A percentile compares a stretch with the other conserved stretches of the same genome.
These are phyloP conservation scores for Rhodomyrtus tomentosa DNA, from an alignment of 345 rosid species.

Conservation along the genomic window DNA sequence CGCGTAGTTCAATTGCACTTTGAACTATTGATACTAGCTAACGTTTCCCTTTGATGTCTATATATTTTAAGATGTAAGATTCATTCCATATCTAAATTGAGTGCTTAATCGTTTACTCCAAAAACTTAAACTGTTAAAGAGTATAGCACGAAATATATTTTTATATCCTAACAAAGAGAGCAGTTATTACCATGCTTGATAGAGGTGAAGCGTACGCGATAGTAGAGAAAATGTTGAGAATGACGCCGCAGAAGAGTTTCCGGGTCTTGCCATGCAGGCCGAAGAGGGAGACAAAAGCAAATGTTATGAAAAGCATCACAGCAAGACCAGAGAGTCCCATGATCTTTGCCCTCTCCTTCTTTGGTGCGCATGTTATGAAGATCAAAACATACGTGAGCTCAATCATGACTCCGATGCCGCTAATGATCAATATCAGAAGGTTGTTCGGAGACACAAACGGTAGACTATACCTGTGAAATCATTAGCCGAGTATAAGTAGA, in stretches of 20 bases:
- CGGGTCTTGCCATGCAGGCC: slow-evolving; percentile 14
- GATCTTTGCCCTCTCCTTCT: background rate
- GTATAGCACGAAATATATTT: background rate
- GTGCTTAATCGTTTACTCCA: background rate
- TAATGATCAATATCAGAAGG: background rate
- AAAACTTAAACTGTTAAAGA: background rate
- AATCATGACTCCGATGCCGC: background rate
- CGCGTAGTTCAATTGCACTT: background rate
- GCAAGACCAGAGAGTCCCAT: background rate
- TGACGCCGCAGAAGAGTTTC: slow-evolving; percentile 24
- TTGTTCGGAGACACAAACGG: background rate
- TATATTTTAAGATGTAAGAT: background rate
- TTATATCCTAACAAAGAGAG: background rate
- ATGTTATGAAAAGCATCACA: background rate
- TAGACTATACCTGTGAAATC: background rate
- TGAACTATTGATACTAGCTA: background rate
- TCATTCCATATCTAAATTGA: background rate
- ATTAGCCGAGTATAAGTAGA: background rate
- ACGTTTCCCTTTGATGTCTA: background rate
- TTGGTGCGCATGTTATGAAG: background rate
- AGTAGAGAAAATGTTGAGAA: slow-evolving; percentile 16
- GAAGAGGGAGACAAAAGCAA: slow-evolving; percentile 15
- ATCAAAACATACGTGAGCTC: background rate
- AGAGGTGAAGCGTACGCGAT: slow-evolving; percentile 30
- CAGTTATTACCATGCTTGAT: slow-evolving; percentile 23